phyloP scores from a whole-genome alignment of 2,329 filamentous ascomycete genomes.

The Rhynchosporium graminicola region DNA sequence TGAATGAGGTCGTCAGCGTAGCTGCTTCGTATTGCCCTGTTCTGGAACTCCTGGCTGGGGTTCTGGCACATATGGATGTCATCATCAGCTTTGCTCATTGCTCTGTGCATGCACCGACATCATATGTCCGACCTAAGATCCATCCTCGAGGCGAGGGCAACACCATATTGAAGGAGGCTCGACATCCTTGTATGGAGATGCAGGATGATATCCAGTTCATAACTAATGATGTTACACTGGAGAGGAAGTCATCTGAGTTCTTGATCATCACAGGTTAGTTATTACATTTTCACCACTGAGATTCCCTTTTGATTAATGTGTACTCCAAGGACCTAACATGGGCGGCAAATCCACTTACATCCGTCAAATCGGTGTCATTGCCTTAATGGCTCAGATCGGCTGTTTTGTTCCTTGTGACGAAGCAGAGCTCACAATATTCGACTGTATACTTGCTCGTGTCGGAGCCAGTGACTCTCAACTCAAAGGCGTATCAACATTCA shows the following conservation, averaged over 20 bases:
- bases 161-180: slow-evolving; percentile 87
- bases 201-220: slow-evolving; percentile 99
- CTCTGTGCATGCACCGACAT: slow-evolving; percentile 86
- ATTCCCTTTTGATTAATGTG: background rate
- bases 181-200: slow-evolving; percentile 97
- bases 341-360: slow-evolving; percentile 99
- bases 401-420: slow-evolving; percentile 92
- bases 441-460: slow-evolving; percentile 93
- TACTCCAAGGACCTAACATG: slow-evolving; percentile 89
- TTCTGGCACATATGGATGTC: slow-evolving; percentile 92
- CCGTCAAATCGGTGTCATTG: slow-evolving; percentile 93
- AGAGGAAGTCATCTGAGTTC: slow-evolving; percentile 75
- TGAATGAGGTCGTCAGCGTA: slow-evolving; percentile 88
- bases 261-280: slow-evolving; percentile 45
- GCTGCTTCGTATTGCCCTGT: slow-evolving; percentile 94
- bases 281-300: background rate
- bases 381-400: slow-evolving; percentile 94
- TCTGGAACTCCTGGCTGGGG: slow-evolving; percentile 81
- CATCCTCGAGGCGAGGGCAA: slow-evolving; percentile 85
- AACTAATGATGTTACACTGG: slow-evolving; percentile 88
- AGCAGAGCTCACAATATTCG: slow-evolving; percentile 93
- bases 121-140: slow-evolving; percentile 89
- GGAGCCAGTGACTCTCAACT: slow-evolving; percentile 95
- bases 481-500: slow-evolving; percentile 97
- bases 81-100: slow-evolving; percentile 92